Evolutionary conservation across 352 stramenopile species (phyloP).

Genomic region (Pythium dissimile): DNA sequence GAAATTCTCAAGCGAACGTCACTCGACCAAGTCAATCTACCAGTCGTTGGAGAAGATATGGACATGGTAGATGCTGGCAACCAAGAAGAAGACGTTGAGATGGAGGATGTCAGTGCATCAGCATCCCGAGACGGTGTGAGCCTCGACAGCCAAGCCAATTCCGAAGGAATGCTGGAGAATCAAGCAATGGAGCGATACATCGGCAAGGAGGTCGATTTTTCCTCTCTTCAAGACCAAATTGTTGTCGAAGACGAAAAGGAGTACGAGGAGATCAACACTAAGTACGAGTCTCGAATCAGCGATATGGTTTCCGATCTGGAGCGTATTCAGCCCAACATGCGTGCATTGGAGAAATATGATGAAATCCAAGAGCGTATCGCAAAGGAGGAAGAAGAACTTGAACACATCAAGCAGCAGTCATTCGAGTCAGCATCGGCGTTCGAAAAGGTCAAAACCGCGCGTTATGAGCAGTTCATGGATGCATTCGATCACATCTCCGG

Average conservation of each 20-base stretch:
- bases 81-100: constrained; percentile 48
- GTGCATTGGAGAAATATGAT: constrained; percentile 86
- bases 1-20: constrained; percentile 94
- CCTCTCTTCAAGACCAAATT: constrained; percentile 64
- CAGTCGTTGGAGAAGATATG: constrained; percentile 43
- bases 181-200: constrained; percentile 41
- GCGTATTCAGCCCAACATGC: constrained; percentile 97
- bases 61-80: constrained; percentile 13
- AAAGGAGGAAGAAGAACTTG: constrained; percentile 77
- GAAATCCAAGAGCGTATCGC: constrained; percentile 78
- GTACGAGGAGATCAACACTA: constrained; percentile 76
- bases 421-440: constrained; percentile 65
- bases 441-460: constrained; percentile 66
- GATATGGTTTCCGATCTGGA: constrained; percentile 85
- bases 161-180: constrained; percentile 44
- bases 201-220: constrained; percentile 89
- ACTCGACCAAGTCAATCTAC: constrained; percentile 94
- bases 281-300: constrained; percentile 66
- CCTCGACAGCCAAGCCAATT: constrained; percentile 28
- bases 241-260: constrained; percentile 80
- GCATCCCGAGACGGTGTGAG: constrained; percentile 3
- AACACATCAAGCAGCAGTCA: constrained; percentile 63
- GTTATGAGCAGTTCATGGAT: constrained; percentile 88
- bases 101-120: constrained; percentile 36
- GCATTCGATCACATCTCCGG: constrained; percentile 94